phyloP scores from a whole-genome alignment of 768 basidiomycete genomes.

The Clathrus columnatus region DNA sequence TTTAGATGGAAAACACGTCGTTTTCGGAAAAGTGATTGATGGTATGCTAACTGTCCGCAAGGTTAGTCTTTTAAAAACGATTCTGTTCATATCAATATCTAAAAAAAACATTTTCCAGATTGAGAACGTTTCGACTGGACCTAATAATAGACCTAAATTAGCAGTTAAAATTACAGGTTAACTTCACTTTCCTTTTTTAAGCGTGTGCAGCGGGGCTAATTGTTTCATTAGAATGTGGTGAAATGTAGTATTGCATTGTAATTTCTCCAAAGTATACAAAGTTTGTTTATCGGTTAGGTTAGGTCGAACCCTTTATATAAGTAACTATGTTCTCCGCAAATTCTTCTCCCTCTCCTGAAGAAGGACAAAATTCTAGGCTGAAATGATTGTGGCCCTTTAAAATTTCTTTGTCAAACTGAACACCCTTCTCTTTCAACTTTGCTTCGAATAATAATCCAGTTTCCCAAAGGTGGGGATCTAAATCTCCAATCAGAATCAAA shows the following conservation, averaged over 20 bases:
- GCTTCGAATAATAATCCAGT: conserved; percentile 30
- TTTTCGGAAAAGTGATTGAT: conserved; percentile 85
- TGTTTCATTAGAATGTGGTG: conserved; percentile 26
- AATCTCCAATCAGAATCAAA: conserved; percentile 42
- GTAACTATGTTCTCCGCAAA: conserved; percentile 44
- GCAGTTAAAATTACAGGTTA: conserved; percentile 80
- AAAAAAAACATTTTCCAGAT: no score
- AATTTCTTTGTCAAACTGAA: conserved; percentile 27
- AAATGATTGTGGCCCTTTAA: conserved; percentile 55
- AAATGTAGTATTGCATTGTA: conserved; percentile 23
- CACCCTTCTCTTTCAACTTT: conserved; percentile 26
- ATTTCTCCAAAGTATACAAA: neutral
- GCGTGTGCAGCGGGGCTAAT: neutral
- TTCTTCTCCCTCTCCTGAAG: conserved; percentile 49
- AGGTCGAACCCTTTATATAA: conserved; percentile 23
- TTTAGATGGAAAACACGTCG: conserved; percentile 90
- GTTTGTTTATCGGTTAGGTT: neutral
- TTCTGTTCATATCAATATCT: conserved; percentile 19
- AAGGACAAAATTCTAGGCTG: conserved; percentile 41
- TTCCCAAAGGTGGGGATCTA: conserved; percentile 40
- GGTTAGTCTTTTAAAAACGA: conserved; percentile 12
- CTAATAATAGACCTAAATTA: conserved; percentile 84
- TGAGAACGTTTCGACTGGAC: conserved; percentile 88
- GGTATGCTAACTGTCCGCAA: conserved; percentile 94
- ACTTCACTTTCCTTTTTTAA: conserved; percentile 17